Evolutionary conservation across 345 rosid species (phyloP), one percentile per base, ranked within the genome.

Genomic region (Ceriops tagal): DNA sequence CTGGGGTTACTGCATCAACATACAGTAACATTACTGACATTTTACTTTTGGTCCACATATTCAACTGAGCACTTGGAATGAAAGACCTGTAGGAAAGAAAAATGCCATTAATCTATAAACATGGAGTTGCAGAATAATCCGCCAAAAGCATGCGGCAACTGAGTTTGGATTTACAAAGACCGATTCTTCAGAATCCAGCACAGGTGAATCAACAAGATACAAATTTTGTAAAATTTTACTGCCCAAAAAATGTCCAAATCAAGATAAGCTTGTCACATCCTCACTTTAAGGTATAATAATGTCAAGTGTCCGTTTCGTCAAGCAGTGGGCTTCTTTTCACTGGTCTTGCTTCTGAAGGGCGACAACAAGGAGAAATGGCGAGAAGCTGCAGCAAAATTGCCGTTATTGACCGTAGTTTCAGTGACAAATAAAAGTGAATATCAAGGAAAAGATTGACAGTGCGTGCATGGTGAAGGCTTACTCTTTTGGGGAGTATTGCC

Each of bases 291-390:
- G 51, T 46, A 43, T 52, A 60, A 69, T 19, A 8, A 27, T 37
- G 34, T 68, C 68, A 43, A 39, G 26, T 16, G 24, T 32, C 63
- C n/a, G 27, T 22, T 18, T 51, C 57, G 31, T 82, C 76, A 82
- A 18, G 75, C 53, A 30, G 77, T 71, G 51, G 47, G 56, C 83
- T 86, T 89, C 80, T 89, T 88, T 66, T 83, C 93, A 67, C 78
- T 75, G 51, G 32, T 78, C 88, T 89, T 93, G 87, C 89, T 91
- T 77, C 89, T 83, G 82, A 93, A 93, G 6, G 97, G 91, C 5
- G 92, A 88, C 58, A 89, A 62, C 72, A 91, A 65, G 47, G 96
- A 85, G 80, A 93, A 89, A 60, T 79, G 81, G 71, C 95, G 96
- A 66, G 90, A 91, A 81, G 92, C 97, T 89, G 87, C 73, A 68